Evolutionary conservation across 2,329 filamentous ascomycete species (phyloP), one percentile per base, ranked within the genome.

Genomic region (Colletotrichum trifolii): DNA sequence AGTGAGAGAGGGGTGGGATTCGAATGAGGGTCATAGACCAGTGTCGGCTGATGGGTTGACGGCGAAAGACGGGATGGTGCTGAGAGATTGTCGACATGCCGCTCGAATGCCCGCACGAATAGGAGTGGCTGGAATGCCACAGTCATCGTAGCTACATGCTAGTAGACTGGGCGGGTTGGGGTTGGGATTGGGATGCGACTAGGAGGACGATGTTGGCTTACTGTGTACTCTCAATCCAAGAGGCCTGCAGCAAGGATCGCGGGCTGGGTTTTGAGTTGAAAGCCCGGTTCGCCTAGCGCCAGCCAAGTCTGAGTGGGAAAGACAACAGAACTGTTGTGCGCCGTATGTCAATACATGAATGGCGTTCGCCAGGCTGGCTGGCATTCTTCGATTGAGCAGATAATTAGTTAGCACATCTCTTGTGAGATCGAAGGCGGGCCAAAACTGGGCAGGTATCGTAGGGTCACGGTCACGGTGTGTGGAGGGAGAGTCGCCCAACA

Each of bases 191-290:
- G 25, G 25, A 25, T 25, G 25, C 25, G 25, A 25, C 25, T 25
- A 61, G 58, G 39, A 36, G 52, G 45, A 46, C 52, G 54, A 53
- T 34, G 33, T 48, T 54, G 48, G 52, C 13, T 53, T 46, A 36
- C 35, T 57, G 54, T 45, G 13, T 13, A 13, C 13, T 13, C 38
- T 10, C 17, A 46, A 17, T 10, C 15, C n/a, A 15, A 46, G 25
- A 33, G 34, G 17, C 39, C 42, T 43, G 48, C 48, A 53, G 10
- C 57, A 56, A 65, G 57, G 46, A 64, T 64, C 17, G n/a, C 6
- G 39, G 39, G 39, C 59, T 55, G 43, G 57, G n/a, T 39, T 61
- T 53, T 55, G 43, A 50, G n/a, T 39, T 61, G 56, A 54, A 55
- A 49, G 49, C 33, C 56, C 49, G 49, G 56, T 60, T 49, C 49